Base-by-base conservation (phyloP, 805 yeast genomes). In the Saccharomycopsis malanga region DNA sequence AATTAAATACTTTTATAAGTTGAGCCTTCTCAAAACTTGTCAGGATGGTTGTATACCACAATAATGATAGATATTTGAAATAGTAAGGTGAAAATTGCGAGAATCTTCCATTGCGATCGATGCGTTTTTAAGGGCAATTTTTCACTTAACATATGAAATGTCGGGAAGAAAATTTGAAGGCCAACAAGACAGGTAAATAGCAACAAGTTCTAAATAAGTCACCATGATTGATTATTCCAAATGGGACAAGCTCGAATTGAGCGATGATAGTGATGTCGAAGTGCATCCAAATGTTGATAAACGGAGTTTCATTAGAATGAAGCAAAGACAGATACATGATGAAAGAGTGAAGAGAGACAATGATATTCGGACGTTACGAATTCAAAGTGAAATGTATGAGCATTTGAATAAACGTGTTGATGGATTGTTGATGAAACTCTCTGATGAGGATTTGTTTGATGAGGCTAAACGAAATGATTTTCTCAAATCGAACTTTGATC, bases 281-380 rank as follows among this genome's bases (percentile, higher is more conserved):
- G 98, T 91, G 14, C 99, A 93, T 62, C 99, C 98, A 50, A 93
- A 93, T 61, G 98, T 93, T 27, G 99, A 93, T 64, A 93, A 93
- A 62, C 70, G 69, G 34, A 89, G 98, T 1, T 91, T 93, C 56
- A 87, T 93, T 57, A 77, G 80, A 50, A 91, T 98, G 98, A 91
- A 87, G 61, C 99, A 93, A 67, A 83, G 95, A 59, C 96, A 89
- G 57, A 93, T 93, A 54, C 98, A 93, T 62, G 96, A 91, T 61
- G 83, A 88, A 65, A 79, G 99, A 53, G 75, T 72, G 35, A 86
- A 86, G 61, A 70, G 95, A 59, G 83, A 83, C 58, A 74, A 77
- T 38, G 89, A 91, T 57, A 84, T 88, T 60, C 77, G 76, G 53
- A 79, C 84, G 27, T 71, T 89, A 42, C 79, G 81, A 53, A 74